These are phyloP conservation scores for Apiospora aurea DNA, from an alignment of 2,329 filamentous ascomycete genomes.

Conservation along the genomic window DNA sequence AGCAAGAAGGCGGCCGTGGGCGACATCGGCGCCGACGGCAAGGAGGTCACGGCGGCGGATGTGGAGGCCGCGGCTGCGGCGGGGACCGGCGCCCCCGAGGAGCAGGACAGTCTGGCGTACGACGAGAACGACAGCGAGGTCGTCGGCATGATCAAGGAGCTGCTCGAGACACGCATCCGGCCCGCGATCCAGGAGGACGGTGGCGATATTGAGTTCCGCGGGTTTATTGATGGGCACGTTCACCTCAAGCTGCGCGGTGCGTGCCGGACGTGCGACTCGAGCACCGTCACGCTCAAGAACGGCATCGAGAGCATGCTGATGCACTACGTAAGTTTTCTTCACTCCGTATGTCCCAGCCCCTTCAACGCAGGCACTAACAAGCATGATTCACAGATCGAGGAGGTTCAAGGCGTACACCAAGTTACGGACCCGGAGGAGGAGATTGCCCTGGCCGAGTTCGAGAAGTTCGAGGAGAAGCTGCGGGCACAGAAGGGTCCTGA, in stretches of 20 bases:
- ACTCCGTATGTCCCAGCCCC: neutral
- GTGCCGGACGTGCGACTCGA: constrained; percentile 95
- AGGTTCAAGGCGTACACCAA: constrained; percentile 91
- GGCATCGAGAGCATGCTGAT: constrained; percentile 99
- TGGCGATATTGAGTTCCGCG: constrained; percentile 94
- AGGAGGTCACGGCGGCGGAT: neutral
- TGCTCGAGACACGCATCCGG: constrained; percentile 92
- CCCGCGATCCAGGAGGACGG: constrained; percentile 98
- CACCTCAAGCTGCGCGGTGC: constrained; percentile 87
- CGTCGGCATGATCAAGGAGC: constrained; percentile 97
- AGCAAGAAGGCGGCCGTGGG: constrained; percentile 62
- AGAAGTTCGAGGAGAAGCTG: constrained; percentile 89
- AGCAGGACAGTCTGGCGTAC: constrained; percentile 78
- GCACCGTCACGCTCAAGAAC: constrained; percentile 95
- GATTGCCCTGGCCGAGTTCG: constrained; percentile 85
- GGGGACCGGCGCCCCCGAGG: constrained; percentile 52
- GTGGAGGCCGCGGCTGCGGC: constrained; percentile 39
- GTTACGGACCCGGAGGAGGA: constrained; percentile 93
- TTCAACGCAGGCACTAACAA: neutral
- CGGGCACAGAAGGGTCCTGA: constrained; percentile 59
- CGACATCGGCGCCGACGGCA: constrained; percentile 49
- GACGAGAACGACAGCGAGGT: constrained; percentile 93
- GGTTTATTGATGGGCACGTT: constrained; percentile 88
- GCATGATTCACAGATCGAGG: constrained; percentile 71
- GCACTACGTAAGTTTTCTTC: constrained; percentile 72